A percentile compares a stretch with the other conserved stretches of the same genome.
These are phyloP conservation scores for Geosmithia flava DNA, from an alignment of 2,329 filamentous ascomycete species.

Conservation along the genomic window DNA sequence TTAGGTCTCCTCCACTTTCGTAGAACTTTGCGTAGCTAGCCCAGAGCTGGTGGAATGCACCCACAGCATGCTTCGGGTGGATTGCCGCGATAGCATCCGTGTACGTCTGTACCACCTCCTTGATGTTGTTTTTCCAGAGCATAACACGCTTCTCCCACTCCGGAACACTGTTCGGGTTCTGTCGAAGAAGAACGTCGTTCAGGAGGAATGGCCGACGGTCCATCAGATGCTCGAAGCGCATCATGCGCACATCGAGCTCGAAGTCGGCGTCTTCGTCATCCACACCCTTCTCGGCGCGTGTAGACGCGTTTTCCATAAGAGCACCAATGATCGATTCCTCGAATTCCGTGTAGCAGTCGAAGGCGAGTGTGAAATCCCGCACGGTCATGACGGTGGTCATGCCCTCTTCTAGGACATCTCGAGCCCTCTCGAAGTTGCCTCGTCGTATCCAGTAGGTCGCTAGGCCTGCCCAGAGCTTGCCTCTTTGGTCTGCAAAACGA, in stretches of 20 bases:
- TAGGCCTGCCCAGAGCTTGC: constrained; percentile 87
- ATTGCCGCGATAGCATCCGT: constrained; percentile 88
- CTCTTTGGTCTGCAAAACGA: constrained; percentile 84
- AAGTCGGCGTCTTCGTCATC: constrained; percentile 78
- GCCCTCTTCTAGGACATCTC: constrained; percentile 91
- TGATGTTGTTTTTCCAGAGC: constrained; percentile 87
- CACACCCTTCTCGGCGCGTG: constrained; percentile 65
- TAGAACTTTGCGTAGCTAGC: constrained; percentile 96
- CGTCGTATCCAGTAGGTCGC: constrained; percentile 94
- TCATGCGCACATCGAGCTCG: constrained; percentile 91
- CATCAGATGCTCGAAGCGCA: constrained; percentile 97
- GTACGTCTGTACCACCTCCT: constrained; percentile 87
- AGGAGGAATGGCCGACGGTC: constrained; percentile 89
- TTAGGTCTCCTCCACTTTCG: constrained; percentile 72
- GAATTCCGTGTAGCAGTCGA: constrained; percentile 93
- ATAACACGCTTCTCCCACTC: constrained; percentile 98
- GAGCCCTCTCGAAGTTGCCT: constrained; percentile 82
- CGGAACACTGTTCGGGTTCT: constrained; percentile 90
- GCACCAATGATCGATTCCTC: constrained; percentile 90
- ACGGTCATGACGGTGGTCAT: constrained; percentile 98
- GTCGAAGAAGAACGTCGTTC: constrained; percentile 87
- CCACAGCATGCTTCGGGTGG: constrained; percentile 85
- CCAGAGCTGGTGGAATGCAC: constrained; percentile 92
- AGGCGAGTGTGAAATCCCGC: constrained; percentile 90
- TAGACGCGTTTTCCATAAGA: constrained; percentile 78